Evolutionary conservation across 495 filamentous ascomycete species (phyloP), one percentile per base, ranked within the genome.

Genomic region (Aspergillus diversus): DNA sequence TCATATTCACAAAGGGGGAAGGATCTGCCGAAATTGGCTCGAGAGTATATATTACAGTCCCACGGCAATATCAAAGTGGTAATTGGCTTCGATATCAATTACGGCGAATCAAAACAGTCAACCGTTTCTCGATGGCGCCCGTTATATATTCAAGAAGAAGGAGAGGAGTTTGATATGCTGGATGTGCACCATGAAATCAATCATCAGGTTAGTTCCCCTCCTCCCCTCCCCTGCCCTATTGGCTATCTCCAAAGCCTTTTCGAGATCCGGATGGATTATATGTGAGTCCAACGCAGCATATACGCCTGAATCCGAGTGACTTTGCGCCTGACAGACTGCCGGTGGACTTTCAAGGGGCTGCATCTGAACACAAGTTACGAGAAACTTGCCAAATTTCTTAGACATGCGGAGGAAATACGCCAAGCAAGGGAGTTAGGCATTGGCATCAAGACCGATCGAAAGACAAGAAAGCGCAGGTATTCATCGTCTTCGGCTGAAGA

Each of bases 401-500:
- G 7, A 6, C 51, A 32, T 33, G 51, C 51, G 15, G 32, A 54
- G 27, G 5, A 33, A 32, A 33, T 54, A 27, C 51, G 33, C 32
- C 5, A 12, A 27, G 51, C 51, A 52, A 52, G 49, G 32, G 17
- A 52, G 49, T 17, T 52, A 33, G n/a, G 49, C 21, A 11, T 31
- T 52, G 32, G 21, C 31, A 6, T 52, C 12, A 52, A 52, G 49
- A 5, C 13, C 49, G 49, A 21, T 16, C 49, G 49, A 3, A 54
- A 34, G 27, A 54, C 32, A 27, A 54, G 51, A 54, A 54, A 54
- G 27, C 17, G 51, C 5, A 54, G 33, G 6, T 32, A 9, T 12
- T 54, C 51, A 31, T 54, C 51, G 33, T 54, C 51, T 9, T 27
- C 51, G 32, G 51, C 51, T 33, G 51, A 54, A 11, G 16, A 54